Evolutionary conservation across 1,139 yeast species (phyloP), one percentile per base, ranked within the genome.

Genomic region (Pichia norvegensis): DNA sequence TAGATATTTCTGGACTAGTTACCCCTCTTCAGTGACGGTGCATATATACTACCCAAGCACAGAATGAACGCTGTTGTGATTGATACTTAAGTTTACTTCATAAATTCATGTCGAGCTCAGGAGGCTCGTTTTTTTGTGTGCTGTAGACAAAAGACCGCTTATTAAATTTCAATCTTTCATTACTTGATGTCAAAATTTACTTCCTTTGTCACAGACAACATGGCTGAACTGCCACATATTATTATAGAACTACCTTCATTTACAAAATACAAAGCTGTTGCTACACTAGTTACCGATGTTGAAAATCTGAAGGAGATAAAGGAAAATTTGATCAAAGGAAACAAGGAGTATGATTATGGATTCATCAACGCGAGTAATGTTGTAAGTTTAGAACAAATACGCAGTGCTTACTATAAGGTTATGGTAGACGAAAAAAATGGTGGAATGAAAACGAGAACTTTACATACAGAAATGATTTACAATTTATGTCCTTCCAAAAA

Each of bases 391-490:
- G 80, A 76, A 47, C 83, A 78, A 48, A 45, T 78, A 8, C 58
- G 66, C 38, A 66, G 76, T 25, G 77, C 81, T 1, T 55, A 72
- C 1, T 74, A 75, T 54, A 66, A 78, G 47, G 72, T 78, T 4
- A 54, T 78, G 8, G 54, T 69, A 21, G 82, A 77, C 52, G 50
- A 57, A 9, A 57, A 60, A 0, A 64, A 66, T 33, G 72, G 68
- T 23, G 65, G 57, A 42, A 59, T 70, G 57, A 66, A 78, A 49
- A 72, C 83, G 2, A 72, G 67, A 53, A 67, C 70, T 2, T 46
- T 78, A 6, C 78, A 77, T 49, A 73, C 81, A 1, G 83, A 78
- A 53, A 59, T 74, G 19, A 67, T 78, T 13, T 69, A 75, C 51
- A 68, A 76, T 40, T 60, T 78, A 45, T 71, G 81, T 2, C 78